These are phyloP conservation scores for Cordyceps tenuipes DNA, from an alignment of 2,329 filamentous ascomycete genomes.

Conservation along the genomic window DNA sequence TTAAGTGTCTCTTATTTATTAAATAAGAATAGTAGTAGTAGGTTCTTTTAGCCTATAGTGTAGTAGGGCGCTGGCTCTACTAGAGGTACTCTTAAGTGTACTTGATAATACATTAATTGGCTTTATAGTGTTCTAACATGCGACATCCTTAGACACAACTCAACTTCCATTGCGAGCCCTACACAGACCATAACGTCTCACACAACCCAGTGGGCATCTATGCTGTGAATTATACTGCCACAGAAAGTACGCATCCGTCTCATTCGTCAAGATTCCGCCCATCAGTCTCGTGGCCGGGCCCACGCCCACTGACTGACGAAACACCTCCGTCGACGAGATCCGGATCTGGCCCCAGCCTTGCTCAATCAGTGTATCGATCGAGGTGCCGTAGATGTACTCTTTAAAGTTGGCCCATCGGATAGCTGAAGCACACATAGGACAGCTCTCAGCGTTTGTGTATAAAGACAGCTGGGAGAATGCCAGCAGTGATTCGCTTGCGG, in stretches of 20 bases:
- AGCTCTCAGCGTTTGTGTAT: conserved; percentile 50
- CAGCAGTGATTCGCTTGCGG: conserved; percentile 28
- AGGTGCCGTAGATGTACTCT: conserved; percentile 47
- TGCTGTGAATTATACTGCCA: conserved; percentile 41
- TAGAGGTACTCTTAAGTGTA: too few species aligned
- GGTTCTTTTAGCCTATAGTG: too few species aligned
- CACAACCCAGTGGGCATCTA: neutral
- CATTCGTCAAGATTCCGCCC: conserved; percentile 37
- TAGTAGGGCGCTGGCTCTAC: too few species aligned
- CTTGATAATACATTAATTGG: neutral
- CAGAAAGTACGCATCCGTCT: conserved; percentile 44
- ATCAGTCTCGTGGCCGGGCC: conserved; percentile 28
- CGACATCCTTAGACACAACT: neutral
- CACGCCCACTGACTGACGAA: conserved; percentile 33
- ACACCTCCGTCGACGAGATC: conserved; percentile 37
- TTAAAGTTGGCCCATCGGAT: conserved; percentile 48
- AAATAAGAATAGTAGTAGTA: too few species aligned
- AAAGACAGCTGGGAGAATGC: conserved; percentile 41
- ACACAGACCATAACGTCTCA: neutral
- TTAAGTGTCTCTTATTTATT: too few species aligned
- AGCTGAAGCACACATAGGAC: conserved; percentile 49
- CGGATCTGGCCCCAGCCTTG: conserved; percentile 44
- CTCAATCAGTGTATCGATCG: conserved; percentile 35
- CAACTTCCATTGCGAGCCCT: neutral
- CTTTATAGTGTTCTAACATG: neutral